A percentile compares a stretch with the other conserved stretches of the same genome.
Conservation (phyloP, 257 asterid genomes). For the Scutellaria baicalensis region DNA sequence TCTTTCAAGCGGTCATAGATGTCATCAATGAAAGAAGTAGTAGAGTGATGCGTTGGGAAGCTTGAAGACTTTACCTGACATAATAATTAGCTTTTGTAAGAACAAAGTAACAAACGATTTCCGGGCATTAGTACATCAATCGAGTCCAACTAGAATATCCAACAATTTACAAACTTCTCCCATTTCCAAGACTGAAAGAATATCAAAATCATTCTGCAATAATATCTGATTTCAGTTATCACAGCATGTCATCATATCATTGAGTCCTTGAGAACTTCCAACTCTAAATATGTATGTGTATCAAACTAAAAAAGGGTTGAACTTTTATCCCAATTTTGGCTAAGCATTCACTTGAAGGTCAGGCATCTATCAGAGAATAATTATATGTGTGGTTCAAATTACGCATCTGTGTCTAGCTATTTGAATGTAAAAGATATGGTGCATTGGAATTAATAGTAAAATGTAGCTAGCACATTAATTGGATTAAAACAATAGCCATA, state of each 20-base stretch:
- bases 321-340: background rate
- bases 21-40: slow-evolving; percentile 68
- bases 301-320: background rate
- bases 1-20: slow-evolving; percentile 69
- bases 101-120: slow-evolving; percentile 1
- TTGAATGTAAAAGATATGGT: no score
- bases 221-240: background rate
- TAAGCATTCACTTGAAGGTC: background rate
- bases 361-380: background rate
- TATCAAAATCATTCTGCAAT: background rate
- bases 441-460: no score
- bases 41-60: slow-evolving; percentile 38
- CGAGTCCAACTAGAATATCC: background rate
- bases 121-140: background rate
- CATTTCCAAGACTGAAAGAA: background rate
- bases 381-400: background rate
- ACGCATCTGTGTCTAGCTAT: no score
- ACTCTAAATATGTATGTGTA: no score
- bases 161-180: background rate
- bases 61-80: slow-evolving; percentile 59
- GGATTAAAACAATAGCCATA: slow-evolving; percentile 12
- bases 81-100: slow-evolving; percentile 1
- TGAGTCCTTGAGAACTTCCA: background rate
- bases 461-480: no score
- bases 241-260: background rate